Conservation (phyloP, 345 rosid species). For the Pistacia vera region DNA sequence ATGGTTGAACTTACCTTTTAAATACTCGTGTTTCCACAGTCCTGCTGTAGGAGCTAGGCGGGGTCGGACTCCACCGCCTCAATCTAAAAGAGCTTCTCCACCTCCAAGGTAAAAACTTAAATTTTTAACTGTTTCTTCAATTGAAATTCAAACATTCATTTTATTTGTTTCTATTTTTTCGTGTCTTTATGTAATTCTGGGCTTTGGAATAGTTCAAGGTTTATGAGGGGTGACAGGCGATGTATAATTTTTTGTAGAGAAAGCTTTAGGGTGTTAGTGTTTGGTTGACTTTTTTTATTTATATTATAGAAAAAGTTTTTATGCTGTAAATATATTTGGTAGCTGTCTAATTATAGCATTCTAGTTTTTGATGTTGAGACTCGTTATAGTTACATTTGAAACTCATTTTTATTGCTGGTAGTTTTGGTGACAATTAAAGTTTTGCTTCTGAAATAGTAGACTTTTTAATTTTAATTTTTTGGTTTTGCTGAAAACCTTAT, state of each 20-base stretch:
- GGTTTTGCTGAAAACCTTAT: too few relatives aligned
- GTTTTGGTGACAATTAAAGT: neutral
- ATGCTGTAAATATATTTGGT: neutral
- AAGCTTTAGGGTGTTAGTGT: neutral
- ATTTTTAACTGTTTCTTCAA: neutral
- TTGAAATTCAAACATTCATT: neutral
- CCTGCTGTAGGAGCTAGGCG: slow-evolving; percentile 53
- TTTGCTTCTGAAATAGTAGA: neutral
- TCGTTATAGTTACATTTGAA: neutral
- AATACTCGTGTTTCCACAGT: slow-evolving; percentile 30
- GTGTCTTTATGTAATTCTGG: neutral
- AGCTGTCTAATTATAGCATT: neutral
- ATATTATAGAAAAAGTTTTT: too few relatives aligned
- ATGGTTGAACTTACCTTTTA: neutral
- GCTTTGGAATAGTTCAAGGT: neutral
- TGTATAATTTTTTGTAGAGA: neutral
- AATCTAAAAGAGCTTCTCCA: slow-evolving; percentile 63
- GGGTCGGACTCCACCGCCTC: slow-evolving; percentile 71
- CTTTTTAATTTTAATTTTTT: neutral
- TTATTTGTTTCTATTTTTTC: neutral
- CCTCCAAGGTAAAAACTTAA: slow-evolving; percentile 56
- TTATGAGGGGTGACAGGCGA: too few relatives aligned
- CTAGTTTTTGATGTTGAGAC: neutral
- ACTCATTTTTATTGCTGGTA: neutral
- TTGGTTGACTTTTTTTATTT: neutral